Evolutionary conservation across 768 basidiomycete species (phyloP).

Genomic region (Arthromyces matolae): DNA sequence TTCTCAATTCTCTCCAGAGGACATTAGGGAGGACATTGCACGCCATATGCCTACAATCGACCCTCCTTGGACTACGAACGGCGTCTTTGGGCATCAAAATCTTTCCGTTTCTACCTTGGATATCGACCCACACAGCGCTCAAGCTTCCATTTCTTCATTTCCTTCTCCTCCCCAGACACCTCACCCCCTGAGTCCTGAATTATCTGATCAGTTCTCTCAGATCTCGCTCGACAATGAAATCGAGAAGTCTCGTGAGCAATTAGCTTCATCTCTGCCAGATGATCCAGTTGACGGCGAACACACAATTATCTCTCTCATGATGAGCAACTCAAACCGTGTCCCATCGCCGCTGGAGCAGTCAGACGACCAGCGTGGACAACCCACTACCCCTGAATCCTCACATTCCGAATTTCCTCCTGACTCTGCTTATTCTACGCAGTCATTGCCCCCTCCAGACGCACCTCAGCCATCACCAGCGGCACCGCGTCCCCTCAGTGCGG

Average conservation of each 20-base stretch:
- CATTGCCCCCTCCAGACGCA: slow-evolving; percentile 18
- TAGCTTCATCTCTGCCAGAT: background rate
- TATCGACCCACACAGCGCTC: slow-evolving; percentile 37
- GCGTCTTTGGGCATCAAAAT: slow-evolving; percentile 32
- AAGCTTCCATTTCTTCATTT: slow-evolving; percentile 22
- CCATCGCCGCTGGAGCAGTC: slow-evolving; percentile 4
- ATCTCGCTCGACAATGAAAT: slow-evolving; percentile 33
- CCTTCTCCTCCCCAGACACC: slow-evolving; percentile 16
- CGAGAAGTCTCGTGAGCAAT: slow-evolving; percentile 3
- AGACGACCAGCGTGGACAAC: slow-evolving; percentile 3
- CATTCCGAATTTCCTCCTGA: slow-evolving; percentile 8
- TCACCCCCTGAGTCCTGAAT: slow-evolving; percentile 19
- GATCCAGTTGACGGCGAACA: slow-evolving; percentile 12
- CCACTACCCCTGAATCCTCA: slow-evolving; percentile 10
- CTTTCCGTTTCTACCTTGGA: slow-evolving; percentile 58
- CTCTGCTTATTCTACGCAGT: slow-evolving; percentile 18
- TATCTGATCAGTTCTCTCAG: slow-evolving; percentile 36
- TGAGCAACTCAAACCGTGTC: slow-evolving; percentile 20
- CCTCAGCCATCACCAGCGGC: slow-evolving; percentile 6
- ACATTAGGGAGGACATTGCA: slow-evolving; percentile 61
- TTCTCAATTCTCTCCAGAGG: slow-evolving; percentile 55
- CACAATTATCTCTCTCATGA: slow-evolving; percentile 39
- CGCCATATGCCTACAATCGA: slow-evolving; percentile 39
- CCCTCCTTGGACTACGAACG: slow-evolving; percentile 30
- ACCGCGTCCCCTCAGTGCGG: slow-evolving; percentile 14